Conservation (phyloP, 208 protist species). For the Acanthamoeba culbertsoni region DNA sequence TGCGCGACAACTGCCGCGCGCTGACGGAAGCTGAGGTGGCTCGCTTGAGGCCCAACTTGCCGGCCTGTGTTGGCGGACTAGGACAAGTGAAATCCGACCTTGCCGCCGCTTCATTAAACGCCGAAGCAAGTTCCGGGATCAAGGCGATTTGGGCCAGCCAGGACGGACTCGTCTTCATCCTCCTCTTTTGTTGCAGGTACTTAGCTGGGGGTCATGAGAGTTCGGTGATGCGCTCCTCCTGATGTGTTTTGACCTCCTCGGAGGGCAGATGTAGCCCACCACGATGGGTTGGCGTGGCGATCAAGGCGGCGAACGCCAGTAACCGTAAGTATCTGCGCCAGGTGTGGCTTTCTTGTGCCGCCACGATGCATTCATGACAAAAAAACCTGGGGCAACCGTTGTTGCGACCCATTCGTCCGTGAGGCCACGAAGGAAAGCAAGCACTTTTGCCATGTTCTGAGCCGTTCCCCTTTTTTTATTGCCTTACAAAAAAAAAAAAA, state of each 20-base stretch:
- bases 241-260: background rate
- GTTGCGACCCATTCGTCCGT: too few relatives aligned
- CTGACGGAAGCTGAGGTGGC: constrained; percentile 6
- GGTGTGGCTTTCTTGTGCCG: constrained; percentile 14
- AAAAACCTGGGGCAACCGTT: too few relatives aligned
- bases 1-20: constrained; percentile 6
- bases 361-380: too few relatives aligned
- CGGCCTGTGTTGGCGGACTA: too few relatives aligned
- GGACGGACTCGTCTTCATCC: background rate
- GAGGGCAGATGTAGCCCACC: background rate
- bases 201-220: too few relatives aligned
- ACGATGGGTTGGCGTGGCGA: constrained; percentile 20
- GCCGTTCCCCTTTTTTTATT: too few relatives aligned
- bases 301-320: background rate
- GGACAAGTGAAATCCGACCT: background rate
- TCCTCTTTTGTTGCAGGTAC: constrained; percentile 13
- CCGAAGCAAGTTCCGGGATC: background rate
- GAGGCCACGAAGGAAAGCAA: too few relatives aligned
- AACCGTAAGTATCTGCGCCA: background rate
- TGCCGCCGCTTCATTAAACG: background rate
- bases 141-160: background rate
- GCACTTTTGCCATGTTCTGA: too few relatives aligned
- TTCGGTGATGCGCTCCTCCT: background rate
- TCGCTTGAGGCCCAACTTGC: background rate
- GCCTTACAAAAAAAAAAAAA: too few relatives aligned